phyloP scores from a whole-genome alignment of 495 filamentous ascomycete genomes.

The Neurospora hispaniola region DNA sequence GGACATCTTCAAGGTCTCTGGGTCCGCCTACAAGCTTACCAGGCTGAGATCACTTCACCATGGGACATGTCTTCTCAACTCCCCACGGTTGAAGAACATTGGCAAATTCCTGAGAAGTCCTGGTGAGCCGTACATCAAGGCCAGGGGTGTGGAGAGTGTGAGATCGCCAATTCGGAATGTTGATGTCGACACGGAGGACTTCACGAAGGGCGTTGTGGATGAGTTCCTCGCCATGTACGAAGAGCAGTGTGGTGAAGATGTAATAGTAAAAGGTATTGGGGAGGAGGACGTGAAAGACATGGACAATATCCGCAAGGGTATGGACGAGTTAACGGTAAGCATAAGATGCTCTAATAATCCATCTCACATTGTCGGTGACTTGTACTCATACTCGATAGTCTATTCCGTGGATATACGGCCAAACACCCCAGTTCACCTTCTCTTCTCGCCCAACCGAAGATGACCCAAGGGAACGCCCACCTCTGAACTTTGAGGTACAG shows the following conservation, averaged over 20 bases:
- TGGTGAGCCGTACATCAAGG: conserved; percentile 60
- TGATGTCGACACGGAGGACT: conserved; percentile 33
- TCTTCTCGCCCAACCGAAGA: conserved; percentile 40
- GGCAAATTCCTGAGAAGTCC: conserved; percentile 59
- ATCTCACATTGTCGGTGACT: neutral
- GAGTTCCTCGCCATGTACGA: conserved; percentile 48
- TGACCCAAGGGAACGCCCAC: conserved; percentile 42
- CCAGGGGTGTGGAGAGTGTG: conserved; percentile 88
- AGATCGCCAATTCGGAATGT: conserved; percentile 78
- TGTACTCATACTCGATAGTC: conserved; percentile 35
- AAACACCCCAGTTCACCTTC: conserved; percentile 80
- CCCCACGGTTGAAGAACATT: conserved; percentile 56
- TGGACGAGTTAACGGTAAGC: conserved; percentile 45
- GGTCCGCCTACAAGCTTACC: conserved; percentile 88
- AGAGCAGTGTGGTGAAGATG: conserved; percentile 1
- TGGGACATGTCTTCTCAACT: conserved; percentile 73
- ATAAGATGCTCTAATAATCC: neutral
- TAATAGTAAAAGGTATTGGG: conserved; percentile 36
- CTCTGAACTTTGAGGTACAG: conserved; percentile 26
- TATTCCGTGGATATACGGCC: conserved; percentile 64
- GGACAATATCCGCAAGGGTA: conserved; percentile 39
- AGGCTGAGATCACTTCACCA: conserved; percentile 72
- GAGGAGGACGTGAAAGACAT: conserved; percentile 13
- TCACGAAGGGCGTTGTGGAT: conserved; percentile 38
- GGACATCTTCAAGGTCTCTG: conserved; percentile 67